Evolutionary conservation across 805 yeast genomes (phyloP), one percentile per base, ranked within the genome.

Genomic region (Yarrowia osloensis): DNA sequence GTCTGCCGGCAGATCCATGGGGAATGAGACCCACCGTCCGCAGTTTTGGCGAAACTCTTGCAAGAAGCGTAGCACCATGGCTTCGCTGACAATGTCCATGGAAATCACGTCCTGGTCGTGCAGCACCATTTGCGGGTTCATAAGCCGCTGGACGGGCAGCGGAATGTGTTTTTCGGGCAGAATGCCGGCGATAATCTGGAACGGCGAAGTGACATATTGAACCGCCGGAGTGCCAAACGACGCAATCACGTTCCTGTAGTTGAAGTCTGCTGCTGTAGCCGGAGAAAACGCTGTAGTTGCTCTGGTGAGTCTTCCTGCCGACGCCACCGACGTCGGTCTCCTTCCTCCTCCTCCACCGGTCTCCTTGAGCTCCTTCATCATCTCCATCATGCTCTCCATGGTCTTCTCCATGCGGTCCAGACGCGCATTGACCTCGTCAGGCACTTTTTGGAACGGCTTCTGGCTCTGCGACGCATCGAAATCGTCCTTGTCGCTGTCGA

Each of bases 21-120:
- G 91, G 62, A 89, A 85, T 66, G 89, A 85, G 3, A 88, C 86
- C 96, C 96, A 90, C 33, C 91, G 81, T 4, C 92, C 91, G 73
- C 87, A 89, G 71, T 88, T 82, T 59, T 86, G 84, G 49, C 88
- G 78, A 73, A 89, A 90, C 55, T 82, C 83, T 65, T 80, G 81
- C 70, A 89, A 76, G 44, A 89, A 75, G 19, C 79, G 78, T 7
- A 81, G 70, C 0, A 85, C 85, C 70, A 87, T 86, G 2, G 76
- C 74, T 46, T 79, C 71, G 0, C 84, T 72, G 17, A 90, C 71
- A 4, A 88, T 76, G 1, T 85, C 84, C 28, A 82, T 71, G 2
- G 83, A 71, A 2, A 89, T 78, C 2, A 88, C 74, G 72, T 88
- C 90, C 70, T 75, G 78, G 59, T 72, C 74, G 12, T 71, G 69